Evolutionary conservation across 1,139 yeast species (phyloP), one percentile per base, ranked within the genome.

Genomic region (Eremothecium coryli): DNA sequence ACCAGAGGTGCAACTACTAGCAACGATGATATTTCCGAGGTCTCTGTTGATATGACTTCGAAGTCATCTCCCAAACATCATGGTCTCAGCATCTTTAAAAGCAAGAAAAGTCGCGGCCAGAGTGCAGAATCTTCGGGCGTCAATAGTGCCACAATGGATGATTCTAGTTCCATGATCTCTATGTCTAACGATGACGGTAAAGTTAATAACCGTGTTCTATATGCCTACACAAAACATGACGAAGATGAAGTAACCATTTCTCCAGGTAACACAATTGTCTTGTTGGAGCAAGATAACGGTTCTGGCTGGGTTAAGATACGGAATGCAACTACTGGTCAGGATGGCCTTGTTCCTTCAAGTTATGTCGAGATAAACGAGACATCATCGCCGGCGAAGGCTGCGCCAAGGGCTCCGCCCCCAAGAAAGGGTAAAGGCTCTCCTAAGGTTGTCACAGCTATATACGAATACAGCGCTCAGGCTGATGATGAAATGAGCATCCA

Each of bases 251-350:
- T 76, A 1, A 58, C 73, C 2, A 61, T 90, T 2, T 42, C 50
- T 6, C 71, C 72, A 0, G 88, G 93, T 5, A 93, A 82, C 31
- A 52, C 60, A 4, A 59, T 88, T 25, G 61, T 60, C 4, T 68
- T 90, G 2, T 41, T 80, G 0, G 76, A 72, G 33, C 63, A 63
- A 3, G 97, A 90, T 55, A 90, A 82, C 46, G 96, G 96, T 0
- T 77, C 90, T 5, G 99, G 99, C 0, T 93, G 99, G 99, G 79
- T 95, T 1, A 58, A 61, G 46, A 72, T 79, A 48, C 43, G 59
- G 36, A 58, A 64, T 32, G 32, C 41, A 37, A 34, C 57, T 31
- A 45, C 63, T 34, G 66, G 80, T 45, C 41, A 57, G 8, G 62
- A 62, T 32, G 99, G 99, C 0, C 65, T 90, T 20, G 96, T 88